Evolutionary conservation across 768 basidiomycete genomes (phyloP).

Genomic region (Termitomyces bulborhizus): DNA sequence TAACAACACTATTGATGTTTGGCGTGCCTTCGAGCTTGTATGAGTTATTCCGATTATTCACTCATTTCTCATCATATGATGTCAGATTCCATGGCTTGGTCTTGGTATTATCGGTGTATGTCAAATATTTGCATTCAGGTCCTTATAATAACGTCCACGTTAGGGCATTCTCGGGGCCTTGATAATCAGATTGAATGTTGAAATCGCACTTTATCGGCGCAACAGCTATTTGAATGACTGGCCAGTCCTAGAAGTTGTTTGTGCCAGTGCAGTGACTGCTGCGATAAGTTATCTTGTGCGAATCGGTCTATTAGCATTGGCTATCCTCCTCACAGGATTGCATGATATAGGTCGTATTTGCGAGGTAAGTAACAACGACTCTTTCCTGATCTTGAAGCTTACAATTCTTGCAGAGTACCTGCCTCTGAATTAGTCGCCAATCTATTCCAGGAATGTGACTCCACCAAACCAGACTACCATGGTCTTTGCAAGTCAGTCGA

Average conservation of each 20-base stretch:
- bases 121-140: neutral
- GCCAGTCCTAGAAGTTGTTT: constrained; percentile 62
- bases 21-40: constrained; percentile 72
- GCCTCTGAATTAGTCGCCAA: constrained; percentile 79
- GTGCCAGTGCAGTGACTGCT: constrained; percentile 60
- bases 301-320: neutral
- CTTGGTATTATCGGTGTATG: constrained; percentile 59
- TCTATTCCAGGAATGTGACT: constrained; percentile 78
- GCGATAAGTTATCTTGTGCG: constrained; percentile 62
- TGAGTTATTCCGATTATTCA: constrained; percentile 6
- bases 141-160: neutral
- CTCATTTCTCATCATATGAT: neutral
- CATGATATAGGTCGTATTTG: constrained; percentile 52
- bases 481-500: constrained; percentile 72
- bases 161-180: constrained; percentile 64
- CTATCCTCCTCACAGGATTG: neutral
- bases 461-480: constrained; percentile 58
- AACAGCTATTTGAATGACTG: constrained; percentile 50
- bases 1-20: constrained; percentile 51
- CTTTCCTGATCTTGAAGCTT: neutral
- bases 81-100: constrained; percentile 63
- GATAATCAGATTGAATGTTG: constrained; percentile 61
- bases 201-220: constrained; percentile 54
- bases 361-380: constrained; percentile 31
- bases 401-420: constrained; percentile 42